Evolutionary conservation across 345 rosid genomes (phyloP), one percentile per base, ranked within the genome.

Genomic region (Sisymbrium altissimum): DNA sequence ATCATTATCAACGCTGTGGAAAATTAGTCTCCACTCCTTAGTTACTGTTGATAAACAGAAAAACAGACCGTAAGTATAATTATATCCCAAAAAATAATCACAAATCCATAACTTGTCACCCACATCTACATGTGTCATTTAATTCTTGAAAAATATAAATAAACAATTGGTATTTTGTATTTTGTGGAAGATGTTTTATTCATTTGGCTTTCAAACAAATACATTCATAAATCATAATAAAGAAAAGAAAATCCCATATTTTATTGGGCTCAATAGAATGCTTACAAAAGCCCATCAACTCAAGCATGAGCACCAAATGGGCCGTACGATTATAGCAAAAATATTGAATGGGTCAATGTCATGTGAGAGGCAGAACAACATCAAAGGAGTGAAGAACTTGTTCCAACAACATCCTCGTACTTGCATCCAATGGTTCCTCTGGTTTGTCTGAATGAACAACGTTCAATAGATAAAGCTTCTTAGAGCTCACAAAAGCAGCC

Each of bases 371-470:
- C 12, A 76, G 40, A 63, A 66, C 75, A 63, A 66, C 75, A 82
- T 87, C 89, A 73, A 91, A 89, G 78, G 96, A 94, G 74, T 86
- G 91, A 63, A 94, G 91, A 64, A 94, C 87, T 83, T 88, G 82
- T 76, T 91, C 95, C 78, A 91, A 72, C 74, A 76, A 44, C 45
- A 33, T 25, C 67, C 93, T 84, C 11, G 90, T 91, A 70, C 68
- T 58, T 43, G 71, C 43, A 73, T 91, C 93, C 41, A 94, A 82
- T 58, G 97, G 96, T 57, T 73, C 80, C 80, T 91, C 97, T 7
- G 83, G 86, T 64, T 82, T 88, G 81, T 94, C 96, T 21, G 90
- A 86, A 73, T 88, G 92, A 58, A 84, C 71, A 54, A 91, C 83
- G 76, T 91, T 91, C 46, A 94, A 70, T 32, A 89, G 84, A 78